phyloP scores from a whole-genome alignment of 169 alveolate species.

The Theileria luwenshuni region DNA sequence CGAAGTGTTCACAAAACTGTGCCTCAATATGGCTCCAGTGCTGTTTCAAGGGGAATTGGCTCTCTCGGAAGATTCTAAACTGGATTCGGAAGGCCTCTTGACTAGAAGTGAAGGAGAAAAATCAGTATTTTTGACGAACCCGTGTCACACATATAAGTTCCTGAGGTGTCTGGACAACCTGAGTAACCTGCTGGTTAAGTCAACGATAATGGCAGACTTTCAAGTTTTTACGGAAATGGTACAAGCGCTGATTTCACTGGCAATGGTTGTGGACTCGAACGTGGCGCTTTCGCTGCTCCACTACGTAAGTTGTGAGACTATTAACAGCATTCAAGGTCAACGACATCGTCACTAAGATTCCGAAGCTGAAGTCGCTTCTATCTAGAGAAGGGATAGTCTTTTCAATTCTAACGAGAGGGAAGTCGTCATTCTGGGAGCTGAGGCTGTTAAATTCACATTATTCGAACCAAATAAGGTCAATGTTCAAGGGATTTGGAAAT shows the following conservation, averaged over 20 bases:
- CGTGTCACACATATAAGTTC: constrained; percentile 38
- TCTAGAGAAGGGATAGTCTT: constrained; percentile 59
- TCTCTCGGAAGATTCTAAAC: neutral
- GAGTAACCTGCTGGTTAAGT: constrained; percentile 15
- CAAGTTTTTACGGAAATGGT: constrained; percentile 40
- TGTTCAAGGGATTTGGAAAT: neutral
- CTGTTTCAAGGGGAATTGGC: constrained; percentile 54
- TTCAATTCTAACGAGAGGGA: constrained; percentile 54
- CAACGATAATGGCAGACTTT: constrained; percentile 23
- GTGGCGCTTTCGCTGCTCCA: constrained; percentile 34
- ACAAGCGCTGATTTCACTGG: constrained; percentile 32
- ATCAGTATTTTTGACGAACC: constrained; percentile 25
- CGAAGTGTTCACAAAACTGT: constrained; percentile 43
- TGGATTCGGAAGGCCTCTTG: neutral
- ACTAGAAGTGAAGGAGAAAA: neutral
- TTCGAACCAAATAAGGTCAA: constrained; percentile 22
- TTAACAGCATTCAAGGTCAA: constrained; percentile 21
- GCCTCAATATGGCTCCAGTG: constrained; percentile 36
- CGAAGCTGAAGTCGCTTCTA: constrained; percentile 29
- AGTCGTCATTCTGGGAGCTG: constrained; percentile 60
- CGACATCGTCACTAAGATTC: constrained; percentile 41
- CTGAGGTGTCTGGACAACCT: constrained; percentile 32
- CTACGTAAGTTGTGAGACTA: constrained; percentile 11
- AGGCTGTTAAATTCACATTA: constrained; percentile 33
- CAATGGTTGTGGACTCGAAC: constrained; percentile 35